phyloP scores from a whole-genome alignment of 2,329 filamentous ascomycete genomes.

The Talaromyces sp. region DNA sequence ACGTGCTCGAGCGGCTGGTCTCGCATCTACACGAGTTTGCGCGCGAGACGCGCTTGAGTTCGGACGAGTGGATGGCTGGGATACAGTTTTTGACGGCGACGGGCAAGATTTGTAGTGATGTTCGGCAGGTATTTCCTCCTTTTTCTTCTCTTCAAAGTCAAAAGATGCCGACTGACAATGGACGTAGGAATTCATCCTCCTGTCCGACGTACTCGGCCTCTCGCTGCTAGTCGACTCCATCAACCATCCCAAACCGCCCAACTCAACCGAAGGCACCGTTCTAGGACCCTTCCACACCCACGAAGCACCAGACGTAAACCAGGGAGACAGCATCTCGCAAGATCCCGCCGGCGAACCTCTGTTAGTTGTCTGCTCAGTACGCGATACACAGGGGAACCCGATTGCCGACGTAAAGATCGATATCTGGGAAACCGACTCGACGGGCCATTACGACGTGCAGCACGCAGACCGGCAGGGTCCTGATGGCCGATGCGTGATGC shows the following conservation, averaged over 20 bases:
- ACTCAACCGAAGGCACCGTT: slow-evolving; percentile 70
- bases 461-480: slow-evolving; percentile 57
- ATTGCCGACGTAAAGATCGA: slow-evolving; percentile 65
- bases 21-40: slow-evolving; percentile 78
- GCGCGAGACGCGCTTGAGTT: slow-evolving; percentile 69
- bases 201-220: slow-evolving; percentile 64
- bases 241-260: slow-evolving; percentile 70
- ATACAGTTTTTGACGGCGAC: slow-evolving; percentile 67
- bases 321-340: slow-evolving; percentile 38
- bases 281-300: slow-evolving; percentile 53
- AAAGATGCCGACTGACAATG: slow-evolving; percentile 47
- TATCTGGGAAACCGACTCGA: slow-evolving; percentile 64
- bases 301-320: slow-evolving; percentile 7
- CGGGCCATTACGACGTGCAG: slow-evolving; percentile 75
- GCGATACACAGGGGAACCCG: slow-evolving; percentile 58
- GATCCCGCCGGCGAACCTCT: slow-evolving; percentile 55
- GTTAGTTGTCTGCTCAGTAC: slow-evolving; percentile 67
- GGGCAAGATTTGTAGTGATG: slow-evolving; percentile 65
- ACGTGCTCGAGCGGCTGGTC: slow-evolving; percentile 67
- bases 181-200: slow-evolving; percentile 31
- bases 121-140: slow-evolving; percentile 55
- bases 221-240: slow-evolving; percentile 76
- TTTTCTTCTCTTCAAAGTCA: slow-evolving; percentile 3
- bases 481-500: slow-evolving; percentile 67
- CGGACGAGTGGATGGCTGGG: slow-evolving; percentile 71